These are phyloP conservation scores for Leccinum barrowsii DNA, from an alignment of 768 basidiomycete species.

Conservation along the genomic window DNA sequence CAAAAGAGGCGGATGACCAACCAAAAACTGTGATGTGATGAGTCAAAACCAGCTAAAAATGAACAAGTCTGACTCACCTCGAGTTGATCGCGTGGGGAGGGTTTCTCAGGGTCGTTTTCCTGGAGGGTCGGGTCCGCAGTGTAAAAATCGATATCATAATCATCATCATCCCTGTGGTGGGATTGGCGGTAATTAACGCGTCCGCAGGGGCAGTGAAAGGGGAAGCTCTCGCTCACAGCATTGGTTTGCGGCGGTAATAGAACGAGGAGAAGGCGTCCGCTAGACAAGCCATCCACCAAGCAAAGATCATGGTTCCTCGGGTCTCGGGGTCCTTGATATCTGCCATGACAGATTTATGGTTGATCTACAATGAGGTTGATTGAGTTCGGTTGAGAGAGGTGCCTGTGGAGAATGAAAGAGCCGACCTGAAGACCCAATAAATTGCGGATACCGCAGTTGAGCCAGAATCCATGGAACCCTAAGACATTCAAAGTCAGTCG, in stretches of 20 bases:
- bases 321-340: constrained; percentile 71
- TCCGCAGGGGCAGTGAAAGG: constrained; percentile 2
- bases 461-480: constrained; percentile 88
- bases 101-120: constrained; percentile 48
- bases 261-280: constrained; percentile 79
- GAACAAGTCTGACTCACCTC: constrained; percentile 48
- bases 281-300: constrained; percentile 92
- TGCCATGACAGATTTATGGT: constrained; percentile 75
- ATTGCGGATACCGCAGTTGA: constrained; percentile 73
- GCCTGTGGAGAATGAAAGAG: constrained; percentile 11
- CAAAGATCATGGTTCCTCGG: constrained; percentile 83
- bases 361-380: constrained; percentile 50
- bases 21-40: constrained; percentile 53
- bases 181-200: constrained; percentile 22
- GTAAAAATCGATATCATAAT: constrained; percentile 89
- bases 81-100: constrained; percentile 73
- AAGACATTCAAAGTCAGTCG: constrained; percentile 16
- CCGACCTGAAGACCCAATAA: constrained; percentile 70
- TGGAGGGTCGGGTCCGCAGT: constrained; percentile 59
- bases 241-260: constrained; percentile 82
- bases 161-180: constrained; percentile 63
- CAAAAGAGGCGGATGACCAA: constrained; percentile 34
- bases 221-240: constrained; percentile 44
- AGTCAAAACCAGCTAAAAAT: constrained; percentile 3
- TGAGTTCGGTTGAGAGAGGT: constrained; percentile 2